Evolutionary conservation across 176 grass and related monocot genomes (phyloP), one percentile per base, ranked within the genome.

Genomic region (Triticum timopheevii): DNA sequence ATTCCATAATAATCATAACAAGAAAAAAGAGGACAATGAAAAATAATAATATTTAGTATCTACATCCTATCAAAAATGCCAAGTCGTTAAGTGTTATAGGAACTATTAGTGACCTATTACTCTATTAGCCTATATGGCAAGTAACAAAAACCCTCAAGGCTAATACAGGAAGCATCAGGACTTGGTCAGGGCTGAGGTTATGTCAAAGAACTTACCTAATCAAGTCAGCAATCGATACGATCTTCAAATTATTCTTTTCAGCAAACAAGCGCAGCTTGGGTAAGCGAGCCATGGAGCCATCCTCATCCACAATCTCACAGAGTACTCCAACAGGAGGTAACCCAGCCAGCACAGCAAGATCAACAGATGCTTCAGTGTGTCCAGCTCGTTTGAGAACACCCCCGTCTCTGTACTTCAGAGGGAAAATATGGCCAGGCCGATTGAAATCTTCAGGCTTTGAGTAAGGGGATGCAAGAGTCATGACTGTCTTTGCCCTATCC

Each of bases 341-440:
- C 31, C 93, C 90, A 80, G 95, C 95, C 30, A 97, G 54, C 52
- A 93, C 65, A 78, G 90, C 95, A 76, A 97, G 89, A 69, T 97
- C 95, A 62, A 97, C 85, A 66, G 95, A 91, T 87, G 95, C 95
- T 80, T 97, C 95, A 8, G 92, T 97, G 66, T 97, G 95, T 67
- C 95, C 95, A 56, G 95, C 95, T 79, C 92, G 90, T 88, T 97
- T 97, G 36, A 97, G 80, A 91, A 97, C 92, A 77, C 95, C 95
- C 31, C 95, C 95, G 35, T 97, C 92, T 88, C 90, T 90, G 74
- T 97, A 97, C 71, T 91, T 97, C 61, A 97, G 81, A 86, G 95
- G 95, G 30, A 97, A 97, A 88, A 97, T 93, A 90, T 97, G 95
- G 31, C 95, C 95, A 67, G 95, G 95, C 17, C 95, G 89, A 68